Evolutionary conservation across 768 basidiomycete genomes (phyloP).

Genomic region (Coprinopsis marcescibilis): DNA sequence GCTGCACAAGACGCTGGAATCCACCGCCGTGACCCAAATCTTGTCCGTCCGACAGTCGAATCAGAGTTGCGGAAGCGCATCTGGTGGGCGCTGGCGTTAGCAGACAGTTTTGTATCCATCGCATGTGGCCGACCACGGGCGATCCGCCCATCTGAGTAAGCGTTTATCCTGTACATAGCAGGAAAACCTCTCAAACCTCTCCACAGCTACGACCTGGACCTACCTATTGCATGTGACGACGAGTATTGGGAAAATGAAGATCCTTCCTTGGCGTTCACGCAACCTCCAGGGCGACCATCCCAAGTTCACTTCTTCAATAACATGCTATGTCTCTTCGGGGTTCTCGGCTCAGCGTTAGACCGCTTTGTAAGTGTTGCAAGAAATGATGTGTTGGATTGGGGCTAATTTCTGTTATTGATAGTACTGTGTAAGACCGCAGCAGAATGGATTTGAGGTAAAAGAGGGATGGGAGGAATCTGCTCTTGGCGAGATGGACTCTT

Average conservation of each 20-base stretch:
- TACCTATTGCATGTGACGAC: constrained; percentile 59
- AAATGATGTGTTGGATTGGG: neutral
- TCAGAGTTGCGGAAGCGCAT: constrained; percentile 56
- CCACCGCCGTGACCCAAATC: constrained; percentile 32
- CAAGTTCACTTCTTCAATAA: constrained; percentile 38
- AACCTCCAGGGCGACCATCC: constrained; percentile 47
- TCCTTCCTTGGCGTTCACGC: constrained; percentile 40
- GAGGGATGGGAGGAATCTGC: constrained; percentile 44
- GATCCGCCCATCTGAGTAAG: constrained; percentile 54
- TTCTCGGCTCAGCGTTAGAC: constrained; percentile 47
- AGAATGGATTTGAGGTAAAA: constrained; percentile 20
- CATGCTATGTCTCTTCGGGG: constrained; percentile 41
- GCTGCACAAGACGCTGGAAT: constrained; percentile 55
- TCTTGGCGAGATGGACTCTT: constrained; percentile 57
- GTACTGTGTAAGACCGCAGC: no score
- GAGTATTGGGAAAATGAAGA: constrained; percentile 53
- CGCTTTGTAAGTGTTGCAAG: constrained; percentile 39
- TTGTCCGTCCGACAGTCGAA: constrained; percentile 33
- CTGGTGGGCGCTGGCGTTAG: constrained; percentile 39
- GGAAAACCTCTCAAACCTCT: constrained; percentile 17
- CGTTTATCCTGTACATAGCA: neutral
- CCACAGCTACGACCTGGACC: constrained; percentile 54
- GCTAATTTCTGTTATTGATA: neutral
- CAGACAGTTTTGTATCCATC: constrained; percentile 19
- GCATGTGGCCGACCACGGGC: constrained; percentile 54